Base-by-base conservation (phyloP, 1,139 yeast genomes). In the Barnettozyma hawaiiensis region DNA sequence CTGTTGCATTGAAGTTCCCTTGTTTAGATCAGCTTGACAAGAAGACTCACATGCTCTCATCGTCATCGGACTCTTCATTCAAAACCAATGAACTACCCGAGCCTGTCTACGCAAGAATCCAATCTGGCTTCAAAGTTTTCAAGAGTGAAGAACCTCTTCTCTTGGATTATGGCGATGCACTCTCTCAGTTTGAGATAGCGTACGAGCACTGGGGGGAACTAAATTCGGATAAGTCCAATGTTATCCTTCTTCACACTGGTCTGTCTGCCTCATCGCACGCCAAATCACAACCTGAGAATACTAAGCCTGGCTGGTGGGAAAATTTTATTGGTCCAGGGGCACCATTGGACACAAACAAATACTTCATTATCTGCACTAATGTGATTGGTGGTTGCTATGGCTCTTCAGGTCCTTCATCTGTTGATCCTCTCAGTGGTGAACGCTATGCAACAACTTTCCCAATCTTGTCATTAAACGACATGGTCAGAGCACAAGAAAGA, bases 331-430 rank as follows among this genome's bases (percentile, higher is more conserved):
- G 97, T 0, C 84, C 95, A 0, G 92, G 82, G 5, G 71, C 75
- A 46, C 78, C 83, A 49, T 65, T 89, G 43, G 97, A 89, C 58
- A 89, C 97, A 1, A 67, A 84, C 54, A 82, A 81, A 61, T 86
- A 72, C 63, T 86, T 85, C 60, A 76, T 89, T 7, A 76, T 89
- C 3, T 89, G 97, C 64, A 86, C 96, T 2, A 89, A 89, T 60
- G 95, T 86, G 3, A 69, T 89, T 39, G 97, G 97, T 10, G 96
- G 97, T 1, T 89, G 97, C 62, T 89, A 83, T 62, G 97, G 97
- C 3, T 83, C 95, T 3, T 89, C 97, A 0, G 97, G 97, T 0
- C 97, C 97, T 1, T 79, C 92, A 1, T 81, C 94, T 0, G 62
- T 70, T 14, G 90, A 86, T 56, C 95, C 96, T 0, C 78, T 81